Evolutionary conservation across 2,329 filamentous ascomycete species (phyloP), one percentile per base, ranked within the genome.

Genomic region (Pseudogymnoascus sp.): DNA sequence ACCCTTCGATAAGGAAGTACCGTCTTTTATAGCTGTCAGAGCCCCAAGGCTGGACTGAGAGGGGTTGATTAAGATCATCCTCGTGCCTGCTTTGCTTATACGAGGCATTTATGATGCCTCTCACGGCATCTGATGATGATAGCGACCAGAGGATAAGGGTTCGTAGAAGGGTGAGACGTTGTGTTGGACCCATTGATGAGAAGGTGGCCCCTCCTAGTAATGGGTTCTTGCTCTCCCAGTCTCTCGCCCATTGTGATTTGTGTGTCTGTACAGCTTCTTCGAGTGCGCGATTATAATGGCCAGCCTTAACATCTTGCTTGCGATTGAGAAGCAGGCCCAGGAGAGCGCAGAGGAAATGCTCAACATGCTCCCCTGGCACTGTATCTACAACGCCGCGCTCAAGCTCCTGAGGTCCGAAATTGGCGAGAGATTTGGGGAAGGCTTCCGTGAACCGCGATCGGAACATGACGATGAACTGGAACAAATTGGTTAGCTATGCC

Each of bases 391-490:
- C 82, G 58, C 94, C 94, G 72, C 82, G 81, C 74, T 99, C 94
- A 63, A 99, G 83, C 73, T 99, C 95, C 74, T 99, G 92, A 10
- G 94, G 94, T 19, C 94, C 94, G 66, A 95, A 90, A 71, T 96
- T 89, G 65, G 89, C 81, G 34, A 95, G 80, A 30, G 90, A 94
- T 73, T 91, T 88, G 55, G 92, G 88, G 66, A 99, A 94, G 62
- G 84, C 88, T 62, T 96, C 91, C 74, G 82, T 85, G 74, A 99
- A 97, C 70, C 94, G 90, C 74, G 89, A 88, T 73, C 92, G 85
- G 75, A 97, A 99, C 90, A 96, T 96, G 66, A 97, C 90, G 74
- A 99, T 89, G 75, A 99, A 96, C 90, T 96, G 68, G 63, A 66
- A 67, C 67, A 69, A 69, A 65, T 57, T 70, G 74, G 73, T 70